Evolutionary conservation across 805 yeast genomes (phyloP).

Genomic region (Suhomyces tanzawaensis): DNA sequence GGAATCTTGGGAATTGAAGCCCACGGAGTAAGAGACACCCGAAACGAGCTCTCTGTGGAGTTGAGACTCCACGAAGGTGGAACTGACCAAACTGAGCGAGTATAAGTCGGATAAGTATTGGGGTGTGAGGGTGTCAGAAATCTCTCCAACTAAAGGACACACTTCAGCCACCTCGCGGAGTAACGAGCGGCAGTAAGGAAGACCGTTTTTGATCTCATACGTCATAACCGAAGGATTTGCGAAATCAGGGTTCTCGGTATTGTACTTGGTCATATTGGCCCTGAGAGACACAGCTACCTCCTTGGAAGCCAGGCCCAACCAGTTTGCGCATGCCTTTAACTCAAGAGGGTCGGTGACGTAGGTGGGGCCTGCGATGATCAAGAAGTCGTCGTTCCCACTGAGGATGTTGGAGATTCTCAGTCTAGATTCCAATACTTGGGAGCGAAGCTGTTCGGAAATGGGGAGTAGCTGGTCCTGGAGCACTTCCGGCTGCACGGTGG

Average conservation of each 20-base stretch:
- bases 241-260: conserved; percentile 13
- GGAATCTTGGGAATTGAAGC: conserved; percentile 34
- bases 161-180: conserved; percentile 39
- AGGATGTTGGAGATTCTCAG: conserved; percentile 5
- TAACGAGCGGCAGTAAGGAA: conserved; percentile 40
- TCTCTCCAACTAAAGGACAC: conserved; percentile 46
- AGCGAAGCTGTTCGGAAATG: conserved; percentile 22
- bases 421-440: conserved; percentile 31
- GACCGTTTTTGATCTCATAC: conserved; percentile 36
- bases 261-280: conserved; percentile 33
- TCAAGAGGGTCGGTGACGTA: conserved; percentile 29
- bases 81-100: conserved; percentile 43
- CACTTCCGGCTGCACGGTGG: conserved; percentile 45
- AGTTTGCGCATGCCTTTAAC: conserved; percentile 39
- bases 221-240: conserved; percentile 17
- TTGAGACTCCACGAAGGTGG: conserved; percentile 47
- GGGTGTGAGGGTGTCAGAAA: conserved; percentile 49
- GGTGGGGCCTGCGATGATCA: conserved; percentile 43
- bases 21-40: conserved; percentile 50
- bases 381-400: conserved; percentile 8
- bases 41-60: conserved; percentile 51
- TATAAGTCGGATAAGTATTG: conserved; percentile 50
- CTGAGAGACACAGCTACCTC: conserved; percentile 32
- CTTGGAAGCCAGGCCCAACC: conserved; percentile 24
- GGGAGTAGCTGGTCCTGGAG: conserved; percentile 41